Base-by-base conservation (phyloP, 2,329 filamentous ascomycete species). In the Aspergillus melleus region DNA sequence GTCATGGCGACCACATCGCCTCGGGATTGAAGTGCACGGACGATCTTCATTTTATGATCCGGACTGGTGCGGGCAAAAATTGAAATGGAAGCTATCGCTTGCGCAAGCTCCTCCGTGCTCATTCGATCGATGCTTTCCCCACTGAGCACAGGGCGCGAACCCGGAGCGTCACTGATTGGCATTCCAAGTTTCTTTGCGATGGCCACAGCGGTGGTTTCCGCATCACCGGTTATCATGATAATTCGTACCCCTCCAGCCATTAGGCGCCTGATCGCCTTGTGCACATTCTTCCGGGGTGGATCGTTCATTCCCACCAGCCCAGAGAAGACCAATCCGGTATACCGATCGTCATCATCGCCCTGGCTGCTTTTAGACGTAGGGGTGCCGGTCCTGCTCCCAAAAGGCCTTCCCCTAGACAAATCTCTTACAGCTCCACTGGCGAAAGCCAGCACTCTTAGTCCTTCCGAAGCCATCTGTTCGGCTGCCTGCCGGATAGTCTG, bases 1-100 rank as follows among this genome's bases (percentile, higher is more conserved):
- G 95, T 99, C 95, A 99, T 99, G 59, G 95, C 96, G 50, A 99
- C 95, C 55, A 99, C 96, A 75, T 98, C 93, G 30, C 94, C 94
- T 42, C 94, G 90, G 58, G 90, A 87, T 77, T 99, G 95, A 26
- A 99, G 85, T 0, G 95, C 95, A 57, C 86, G 84, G 62, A 99
- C 90, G 70, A 99, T 99, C 77, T 96, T 98, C 81, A 99, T 86
- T 79, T 99, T 99, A 80, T 99, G 95, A 64, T 99, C 95, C 0
- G 95, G 95, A 64, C 92, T 96, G 2, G 95, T 98, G 55, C 96
- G 89, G 19, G 95, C 96, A 73, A 99, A 99, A 58, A 99, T 95
- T 1, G 91, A 95, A 0, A 94, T 96, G 57, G 90, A 89, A 60
- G 90, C 86, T 75, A 99, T 95, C 9, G 92, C 91, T 61, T 90